Evolutionary conservation across 805 yeast species (phyloP), one percentile per base, ranked within the genome.

Genomic region (Suhomyces canberraensis): DNA sequence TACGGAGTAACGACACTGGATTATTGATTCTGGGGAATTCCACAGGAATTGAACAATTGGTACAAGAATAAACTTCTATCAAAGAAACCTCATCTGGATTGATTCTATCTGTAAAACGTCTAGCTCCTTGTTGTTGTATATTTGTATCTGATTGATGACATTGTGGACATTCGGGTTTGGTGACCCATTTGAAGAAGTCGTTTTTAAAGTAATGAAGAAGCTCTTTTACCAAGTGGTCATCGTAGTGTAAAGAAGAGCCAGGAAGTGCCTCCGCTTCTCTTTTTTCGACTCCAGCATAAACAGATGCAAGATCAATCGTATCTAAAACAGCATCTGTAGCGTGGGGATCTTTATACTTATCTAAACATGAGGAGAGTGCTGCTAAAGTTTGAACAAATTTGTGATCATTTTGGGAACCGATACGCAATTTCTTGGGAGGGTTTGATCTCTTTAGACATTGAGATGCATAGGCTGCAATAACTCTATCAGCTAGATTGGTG

Each of bases 161-260:
- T 0, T 35, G 34, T 0, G 63, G 52, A 47, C 96, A 86, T 8
- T 65, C 54, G 0, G 93, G 88, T 25, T 71, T 71, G 49, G 84
- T 83, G 7, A 86, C 80, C 98, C 98, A 91, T 18, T 61, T 66
- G 63, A 91, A 91, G 63, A 86, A 89, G 27, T 77, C 81, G 26
- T 79, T 66, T 48, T 87, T 88, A 64, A 82, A 91, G 46, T 65
- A 68, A 15, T 46, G 44, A 13, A 68, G 51, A 3, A 60, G 40
- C 36, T 60, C 67, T 21, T 47, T 39, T 8, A 67, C 71, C 13
- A 68, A 36, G 15, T 45, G 49, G 44, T 68, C 73, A 29, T 67
- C 68, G 45, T 64, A 64, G 5, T 43, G 50, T 11, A 57, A 40
- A 1, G 35, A 29, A 13, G 36, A n/a, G n/a, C 20, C 24, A 8